phyloP scores from a whole-genome alignment of 2,329 filamentous ascomycete species.

The Huntiella savannae region DNA sequence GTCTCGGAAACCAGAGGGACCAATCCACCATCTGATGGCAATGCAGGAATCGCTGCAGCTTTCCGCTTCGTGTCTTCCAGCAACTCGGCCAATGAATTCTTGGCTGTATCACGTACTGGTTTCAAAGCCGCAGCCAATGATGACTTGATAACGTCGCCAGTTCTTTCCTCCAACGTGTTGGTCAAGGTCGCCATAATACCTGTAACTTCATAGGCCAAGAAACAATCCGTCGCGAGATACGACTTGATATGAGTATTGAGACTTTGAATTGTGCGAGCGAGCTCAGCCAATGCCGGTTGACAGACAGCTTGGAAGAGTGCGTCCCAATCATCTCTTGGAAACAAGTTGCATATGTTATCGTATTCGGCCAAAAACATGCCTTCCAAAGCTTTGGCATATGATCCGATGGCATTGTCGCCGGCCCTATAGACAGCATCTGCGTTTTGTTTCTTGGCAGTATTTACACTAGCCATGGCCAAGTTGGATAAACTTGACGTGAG shows the following conservation, averaged over 20 bases:
- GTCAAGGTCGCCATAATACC: conserved; percentile 72
- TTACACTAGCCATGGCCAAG: conserved; percentile 67
- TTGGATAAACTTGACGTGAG: conserved; percentile 68
- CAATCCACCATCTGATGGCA: conserved; percentile 63
- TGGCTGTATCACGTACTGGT: conserved; percentile 80
- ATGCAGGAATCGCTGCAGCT: conserved; percentile 40
- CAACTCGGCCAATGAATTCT: conserved; percentile 63
- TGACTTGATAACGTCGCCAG: conserved; percentile 59
- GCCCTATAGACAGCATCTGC: conserved; percentile 69
- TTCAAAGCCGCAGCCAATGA: conserved; percentile 71
- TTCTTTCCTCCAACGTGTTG: conserved; percentile 59
- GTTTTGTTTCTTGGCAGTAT: conserved; percentile 64
- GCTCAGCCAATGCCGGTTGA: conserved; percentile 57
- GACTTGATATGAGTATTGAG: conserved; percentile 76
- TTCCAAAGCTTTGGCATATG: conserved; percentile 74
- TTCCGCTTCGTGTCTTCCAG: conserved; percentile 65
- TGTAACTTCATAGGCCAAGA: conserved; percentile 83
- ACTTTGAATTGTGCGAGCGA: conserved; percentile 70
- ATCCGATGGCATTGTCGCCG: conserved; percentile 79
- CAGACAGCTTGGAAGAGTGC: conserved; percentile 63
- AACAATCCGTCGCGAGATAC: conserved; percentile 80
- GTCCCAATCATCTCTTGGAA: conserved; percentile 69
- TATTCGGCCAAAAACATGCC: conserved; percentile 76
- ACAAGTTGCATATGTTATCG: conserved; percentile 75
- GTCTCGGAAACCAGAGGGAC: conserved; percentile 64